A percentile compares a stretch with the other conserved stretches of the same genome.
These are phyloP conservation scores for Cordyceps militaris DNA, from an alignment of 2,329 filamentous ascomycete genomes.

Conservation along the genomic window DNA sequence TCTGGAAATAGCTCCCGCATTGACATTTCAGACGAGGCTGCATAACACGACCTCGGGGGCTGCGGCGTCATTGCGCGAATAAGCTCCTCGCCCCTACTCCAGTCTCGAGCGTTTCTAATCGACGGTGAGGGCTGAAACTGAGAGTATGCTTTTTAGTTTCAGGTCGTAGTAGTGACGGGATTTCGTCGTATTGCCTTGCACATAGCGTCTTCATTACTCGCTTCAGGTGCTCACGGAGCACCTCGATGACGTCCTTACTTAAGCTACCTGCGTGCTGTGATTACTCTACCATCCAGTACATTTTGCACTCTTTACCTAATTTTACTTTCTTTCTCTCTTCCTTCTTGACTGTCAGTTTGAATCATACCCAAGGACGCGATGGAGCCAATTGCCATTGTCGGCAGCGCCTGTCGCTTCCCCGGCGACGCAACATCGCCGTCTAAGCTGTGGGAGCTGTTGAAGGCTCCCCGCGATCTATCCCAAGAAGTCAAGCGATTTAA, in stretches of 20 bases:
- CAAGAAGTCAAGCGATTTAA: slow-evolving; percentile 21
- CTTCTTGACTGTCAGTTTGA: not conserved
- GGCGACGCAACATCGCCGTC: slow-evolving; percentile 11
- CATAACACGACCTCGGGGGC: not conserved
- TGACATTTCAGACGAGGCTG: not conserved
- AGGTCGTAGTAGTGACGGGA: no score
- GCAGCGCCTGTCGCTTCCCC: slow-evolving; percentile 14
- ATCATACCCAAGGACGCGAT: not conserved
- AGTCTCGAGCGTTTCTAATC: not conserved
- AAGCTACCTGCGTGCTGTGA: not conserved
- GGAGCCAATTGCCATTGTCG: slow-evolving; percentile 15
- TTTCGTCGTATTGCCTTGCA: no score
- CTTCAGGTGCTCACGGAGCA: no score
- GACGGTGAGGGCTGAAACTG: not conserved
- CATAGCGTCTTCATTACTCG: no score
- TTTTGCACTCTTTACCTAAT: no score
- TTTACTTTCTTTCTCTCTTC: not conserved
- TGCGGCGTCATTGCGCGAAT: not conserved
- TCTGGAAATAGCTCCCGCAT: not conserved
- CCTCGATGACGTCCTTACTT: no score
- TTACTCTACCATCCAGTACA: no score
- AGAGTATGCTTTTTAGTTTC: not conserved
- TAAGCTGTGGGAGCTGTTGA: slow-evolving; percentile 12
- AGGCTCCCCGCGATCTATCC: slow-evolving; percentile 17
- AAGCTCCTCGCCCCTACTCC: not conserved